Base-by-base conservation (phyloP, 1,139 yeast genomes). In the Geotrichum aggregatum region DNA sequence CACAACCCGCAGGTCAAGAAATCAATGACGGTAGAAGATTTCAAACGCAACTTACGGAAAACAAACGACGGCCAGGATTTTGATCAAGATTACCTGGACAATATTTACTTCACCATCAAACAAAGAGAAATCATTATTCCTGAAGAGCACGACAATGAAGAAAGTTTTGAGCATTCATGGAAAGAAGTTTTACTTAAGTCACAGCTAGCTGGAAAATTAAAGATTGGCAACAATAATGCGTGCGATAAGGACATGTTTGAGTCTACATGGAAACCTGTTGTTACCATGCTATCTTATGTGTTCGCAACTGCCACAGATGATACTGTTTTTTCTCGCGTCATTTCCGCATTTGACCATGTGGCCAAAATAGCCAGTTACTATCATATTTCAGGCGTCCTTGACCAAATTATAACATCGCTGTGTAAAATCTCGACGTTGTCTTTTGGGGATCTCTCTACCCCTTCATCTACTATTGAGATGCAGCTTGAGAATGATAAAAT, bases 161-260 rank as follows among this genome's bases (percentile, higher is more conserved):
- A 86, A 63, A 85, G 96, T 82, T 92, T 91, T 70, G 98, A 91
- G 65, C 92, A 86, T 64, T 82, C 85, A 18, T 92, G 99, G 99
- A 85, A 85, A 62, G 85, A 86, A 57, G 70, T 88, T 59, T 79
- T 89, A 50, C 78, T 88, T 2, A 64, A 60, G 56, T 63, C 61
- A 8, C 60, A 60, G 33, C 60, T 60, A 21, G 67, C 70, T 3
- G 70, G 70, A 5, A 53, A 57, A 4, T 54, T 62, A 26, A 55
- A 59, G 58, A 35, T 56, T 59, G 35, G 63, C 26, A 61, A 61
- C 2, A 63, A 73, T 24, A 63, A 63, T 8, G 73, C 72, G 38
- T 86, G 84, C 64, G 96, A 92, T 66, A 79, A 76, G 58, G 78
- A 80, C 3, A 73, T 89, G 35, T 91, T 91, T 65, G 80, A 76